A percentile compares a stretch with the other conserved stretches of the same genome.
These are phyloP conservation scores for Beverwykella pulmonaria DNA, from an alignment of 495 filamentous ascomycete species.

Conservation along the genomic window DNA sequence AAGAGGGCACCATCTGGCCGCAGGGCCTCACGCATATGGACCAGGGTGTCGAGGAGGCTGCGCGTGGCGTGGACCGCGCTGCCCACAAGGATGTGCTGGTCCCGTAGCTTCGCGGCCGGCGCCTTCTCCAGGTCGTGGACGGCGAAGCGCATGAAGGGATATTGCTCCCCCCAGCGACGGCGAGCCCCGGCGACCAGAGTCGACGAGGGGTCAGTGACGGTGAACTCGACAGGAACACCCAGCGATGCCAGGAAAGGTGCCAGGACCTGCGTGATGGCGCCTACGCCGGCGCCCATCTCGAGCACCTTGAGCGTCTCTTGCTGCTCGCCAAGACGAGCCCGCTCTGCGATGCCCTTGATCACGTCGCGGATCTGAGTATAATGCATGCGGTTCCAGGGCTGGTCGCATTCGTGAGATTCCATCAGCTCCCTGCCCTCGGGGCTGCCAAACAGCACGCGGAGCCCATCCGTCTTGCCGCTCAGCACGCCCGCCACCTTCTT, in stretches of 20 bases:
- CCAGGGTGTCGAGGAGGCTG: conserved; percentile 32
- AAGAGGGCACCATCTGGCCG: conserved; percentile 5
- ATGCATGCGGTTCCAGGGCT: background rate
- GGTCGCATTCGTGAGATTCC: background rate
- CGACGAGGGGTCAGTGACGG: conserved; percentile 49
- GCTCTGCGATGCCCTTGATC: background rate
- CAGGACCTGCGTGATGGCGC: conserved; percentile 1
- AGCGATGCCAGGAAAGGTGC: background rate
- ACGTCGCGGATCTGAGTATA: background rate
- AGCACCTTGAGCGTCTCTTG: conserved; percentile 4
- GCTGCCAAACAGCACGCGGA: background rate
- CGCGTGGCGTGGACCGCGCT: conserved; percentile 54
- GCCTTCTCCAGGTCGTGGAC: conserved; percentile 20
- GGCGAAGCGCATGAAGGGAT: conserved; percentile 23
- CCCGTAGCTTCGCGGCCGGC: conserved; percentile 30
- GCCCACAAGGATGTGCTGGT: conserved; percentile 48
- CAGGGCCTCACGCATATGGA: background rate
- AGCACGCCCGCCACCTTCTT: background rate
- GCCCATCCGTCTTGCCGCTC: background rate
- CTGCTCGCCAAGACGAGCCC: background rate
- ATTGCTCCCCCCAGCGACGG: conserved; percentile 34
- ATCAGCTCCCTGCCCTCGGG: background rate
- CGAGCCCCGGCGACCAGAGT: conserved; percentile 35
- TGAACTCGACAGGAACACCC: conserved; percentile 45
- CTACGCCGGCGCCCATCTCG: conserved; percentile 10